Percentiles rank a stretch among this genome's conserved stretches.
Evolutionary conservation across 192 early-diverging fungal species (phyloP).

Genomic region (Coemansia sp.): DNA sequence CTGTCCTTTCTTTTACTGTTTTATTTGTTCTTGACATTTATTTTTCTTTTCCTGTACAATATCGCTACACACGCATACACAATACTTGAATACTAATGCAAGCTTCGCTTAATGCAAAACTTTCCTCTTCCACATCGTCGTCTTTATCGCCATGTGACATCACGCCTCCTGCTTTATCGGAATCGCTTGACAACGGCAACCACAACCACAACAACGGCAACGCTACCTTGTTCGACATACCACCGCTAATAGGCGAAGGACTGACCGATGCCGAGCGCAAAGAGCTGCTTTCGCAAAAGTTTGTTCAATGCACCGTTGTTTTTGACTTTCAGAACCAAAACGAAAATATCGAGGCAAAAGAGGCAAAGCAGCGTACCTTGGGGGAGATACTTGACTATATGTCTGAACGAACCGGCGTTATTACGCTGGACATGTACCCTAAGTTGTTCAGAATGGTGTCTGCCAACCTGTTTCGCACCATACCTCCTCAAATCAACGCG

Average conservation of each 20-base stretch:
- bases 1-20: background rate
- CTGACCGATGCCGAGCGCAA: constrained; percentile 78
- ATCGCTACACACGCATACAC: background rate
- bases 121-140: background rate
- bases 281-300: constrained; percentile 87
- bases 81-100: constrained; percentile 12
- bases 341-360: constrained; percentile 89
- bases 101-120: constrained; percentile 17
- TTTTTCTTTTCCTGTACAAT: constrained; percentile 1
- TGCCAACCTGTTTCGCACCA: constrained; percentile 92
- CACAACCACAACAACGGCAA: background rate
- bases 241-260: constrained; percentile 58
- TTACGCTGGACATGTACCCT: constrained; percentile 88
- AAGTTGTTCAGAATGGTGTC: constrained; percentile 95
- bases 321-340: constrained; percentile 96
- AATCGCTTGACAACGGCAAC: background rate
- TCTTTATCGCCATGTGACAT: constrained; percentile 1
- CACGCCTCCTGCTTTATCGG: background rate
- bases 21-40: background rate
- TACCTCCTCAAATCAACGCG: constrained; percentile 94
- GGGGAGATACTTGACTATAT: constrained; percentile 94
- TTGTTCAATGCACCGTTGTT: constrained; percentile 86
- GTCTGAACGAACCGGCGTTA: constrained; percentile 80
- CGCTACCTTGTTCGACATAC: background rate
- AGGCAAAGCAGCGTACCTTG: constrained; percentile 91